Evolutionary conservation across 192 early-diverging fungal species (phyloP).

Genomic region (Entomortierella lignicola): DNA sequence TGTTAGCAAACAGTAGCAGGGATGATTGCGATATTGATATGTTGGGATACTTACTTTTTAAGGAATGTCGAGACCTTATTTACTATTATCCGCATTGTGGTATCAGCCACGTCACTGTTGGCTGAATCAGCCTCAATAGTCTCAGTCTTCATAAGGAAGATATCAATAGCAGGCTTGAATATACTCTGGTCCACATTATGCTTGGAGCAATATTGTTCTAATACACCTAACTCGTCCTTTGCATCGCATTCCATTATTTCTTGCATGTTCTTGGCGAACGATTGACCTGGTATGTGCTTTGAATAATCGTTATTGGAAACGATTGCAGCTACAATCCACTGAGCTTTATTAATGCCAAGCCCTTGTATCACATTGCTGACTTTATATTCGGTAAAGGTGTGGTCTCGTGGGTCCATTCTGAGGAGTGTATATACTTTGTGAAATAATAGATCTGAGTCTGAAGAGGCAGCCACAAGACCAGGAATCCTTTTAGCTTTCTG

Average conservation of each 20-base stretch:
- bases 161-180: not conserved
- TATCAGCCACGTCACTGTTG: not conserved
- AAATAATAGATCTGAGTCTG: not conserved
- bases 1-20: too few relatives aligned
- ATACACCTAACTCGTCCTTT: not conserved
- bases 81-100: not conserved
- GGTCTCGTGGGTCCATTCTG: not conserved
- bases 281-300: not conserved
- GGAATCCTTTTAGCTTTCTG: too few relatives aligned
- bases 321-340: constrained; percentile 5
- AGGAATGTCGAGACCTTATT: not conserved
- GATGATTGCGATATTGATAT: too few relatives aligned
- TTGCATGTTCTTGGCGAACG: not conserved
- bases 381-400: not conserved
- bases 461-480: too few relatives aligned
- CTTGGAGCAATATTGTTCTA: constrained; percentile 3
- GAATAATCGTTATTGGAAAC: constrained; percentile 4
- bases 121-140: not conserved
- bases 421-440: not conserved
- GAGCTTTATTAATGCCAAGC: not conserved
- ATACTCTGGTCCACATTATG: not conserved
- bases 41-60: not conserved
- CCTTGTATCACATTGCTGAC: not conserved
- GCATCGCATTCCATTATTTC: constrained; percentile 1
- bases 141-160: not conserved